Evolutionary conservation across 2,329 filamentous ascomycete genomes (phyloP), one percentile per base, ranked within the genome.

Genomic region (Cryoendolithus antarcticus): DNA sequence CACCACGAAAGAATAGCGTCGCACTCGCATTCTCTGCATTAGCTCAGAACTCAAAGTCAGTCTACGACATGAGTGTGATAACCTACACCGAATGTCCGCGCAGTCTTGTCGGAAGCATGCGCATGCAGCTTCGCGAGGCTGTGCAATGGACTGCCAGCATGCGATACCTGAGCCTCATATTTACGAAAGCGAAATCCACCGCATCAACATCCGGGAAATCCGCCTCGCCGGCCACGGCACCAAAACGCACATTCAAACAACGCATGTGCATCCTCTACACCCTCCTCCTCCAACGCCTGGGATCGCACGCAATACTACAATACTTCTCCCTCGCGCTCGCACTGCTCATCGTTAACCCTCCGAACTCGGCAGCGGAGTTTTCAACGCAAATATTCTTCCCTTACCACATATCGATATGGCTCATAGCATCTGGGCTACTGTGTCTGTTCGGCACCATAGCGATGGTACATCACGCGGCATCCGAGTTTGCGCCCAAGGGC

Each of bases 311-410:
- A 5, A 40, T 45, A 9, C 8, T 48, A 37, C 48, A 50, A 31
- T 48, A 44, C 30, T 44, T 48, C 30, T 45, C 44, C 35, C 35
- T 48, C 10, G 37, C 44, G 3, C 38, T 46, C 29, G 42, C 44
- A 8, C 34, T 48, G 6, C 42, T 50, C 13, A 42, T 48, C 41
- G 44, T 30, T 5, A 24, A 40, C 4, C 39, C 48, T 9, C 48
- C 48, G 4, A 11, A 38, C n/a, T 47, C 48, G 21, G 33, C 43
- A 2, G 36, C 42, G 3, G 44, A 45, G 6, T 42, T 50, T 10
- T 41, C 46, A 10, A 33, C 19, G n/a, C 32, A 35, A 11, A 43
- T 50, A 27, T 48, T 47, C 42, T 48, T 43, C 28, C 42, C 38
- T 11, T 44, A 43, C 15, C 42, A 44, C 4, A 41, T 48, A 4